These are phyloP conservation scores for Alloteropsis semialata DNA, from an alignment of 176 grass and related monocot genomes.

Conservation along the genomic window DNA sequence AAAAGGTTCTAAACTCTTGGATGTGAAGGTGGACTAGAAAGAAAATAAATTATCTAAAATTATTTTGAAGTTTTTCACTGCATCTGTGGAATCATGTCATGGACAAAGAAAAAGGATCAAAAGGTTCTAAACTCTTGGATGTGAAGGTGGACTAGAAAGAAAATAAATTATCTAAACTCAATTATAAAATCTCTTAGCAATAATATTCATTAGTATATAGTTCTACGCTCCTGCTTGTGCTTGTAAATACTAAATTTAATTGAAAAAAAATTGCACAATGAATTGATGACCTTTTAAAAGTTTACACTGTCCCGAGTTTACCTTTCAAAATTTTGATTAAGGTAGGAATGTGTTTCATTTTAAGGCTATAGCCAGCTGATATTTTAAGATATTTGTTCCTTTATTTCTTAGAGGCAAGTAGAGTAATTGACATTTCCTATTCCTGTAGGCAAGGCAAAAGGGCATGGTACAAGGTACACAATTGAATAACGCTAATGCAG, in stretches of 20 bases:
- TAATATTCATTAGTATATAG: not conserved
- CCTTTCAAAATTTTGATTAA: not conserved
- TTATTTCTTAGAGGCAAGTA: not conserved
- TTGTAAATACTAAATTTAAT: not conserved
- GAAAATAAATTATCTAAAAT: too few relatives aligned
- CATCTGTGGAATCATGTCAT: not conserved
- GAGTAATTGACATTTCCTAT: conserved; percentile 19
- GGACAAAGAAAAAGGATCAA: not conserved
- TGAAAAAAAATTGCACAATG: not conserved
- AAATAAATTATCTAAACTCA: conserved; percentile 18
- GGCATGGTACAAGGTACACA: conserved; percentile 76
- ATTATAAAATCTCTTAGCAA: not conserved
- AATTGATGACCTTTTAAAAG: not conserved
- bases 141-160: conserved; percentile 14
- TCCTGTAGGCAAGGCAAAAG: conserved; percentile 82
- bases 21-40: conserved; percentile 7
- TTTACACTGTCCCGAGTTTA: not conserved
- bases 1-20: not conserved
- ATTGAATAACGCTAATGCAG: conserved; percentile 52
- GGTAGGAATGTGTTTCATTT: not conserved
- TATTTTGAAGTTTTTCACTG: not conserved
- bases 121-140: not conserved
- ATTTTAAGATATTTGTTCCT: conserved; percentile 19
- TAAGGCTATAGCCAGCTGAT: not conserved
- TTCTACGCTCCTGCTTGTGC: not conserved